phyloP scores from a whole-genome alignment of 441 rosid genomes.

The Brassica balearica region DNA sequence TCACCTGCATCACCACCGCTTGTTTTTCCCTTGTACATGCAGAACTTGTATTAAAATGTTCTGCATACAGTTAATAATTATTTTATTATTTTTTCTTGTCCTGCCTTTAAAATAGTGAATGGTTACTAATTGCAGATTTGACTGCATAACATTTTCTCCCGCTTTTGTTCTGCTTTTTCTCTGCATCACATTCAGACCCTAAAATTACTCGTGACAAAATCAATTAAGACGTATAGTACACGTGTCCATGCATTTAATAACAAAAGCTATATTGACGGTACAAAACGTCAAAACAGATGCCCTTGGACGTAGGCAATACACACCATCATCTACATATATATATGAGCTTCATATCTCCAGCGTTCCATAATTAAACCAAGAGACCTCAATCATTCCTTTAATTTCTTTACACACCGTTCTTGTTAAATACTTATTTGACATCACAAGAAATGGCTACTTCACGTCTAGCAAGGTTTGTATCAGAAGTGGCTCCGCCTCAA shows the following conservation, averaged over 20 bases:
- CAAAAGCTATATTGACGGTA: conserved; percentile 59
- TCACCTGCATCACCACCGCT: too few species aligned
- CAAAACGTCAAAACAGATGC: conserved; percentile 44
- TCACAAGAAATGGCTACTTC: conserved; percentile 10
- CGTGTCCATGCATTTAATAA: conserved; percentile 47
- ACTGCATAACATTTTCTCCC: too few species aligned
- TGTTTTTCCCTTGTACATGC: too few species aligned
- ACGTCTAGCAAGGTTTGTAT: conserved; percentile 17
- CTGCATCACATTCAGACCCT: too few species aligned
- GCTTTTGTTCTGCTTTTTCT: too few species aligned
- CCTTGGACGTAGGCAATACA: conserved; percentile 46
- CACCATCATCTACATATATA: conserved; percentile 49
- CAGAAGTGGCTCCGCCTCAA: conserved; percentile 90
- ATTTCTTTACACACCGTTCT: background rate
- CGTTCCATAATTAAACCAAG: background rate
- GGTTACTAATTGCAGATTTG: too few species aligned
- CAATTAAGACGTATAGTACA: conserved; percentile 14
- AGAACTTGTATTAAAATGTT: too few species aligned
- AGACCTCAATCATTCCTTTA: background rate
- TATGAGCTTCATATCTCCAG: conserved; percentile 5
- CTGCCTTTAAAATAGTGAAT: too few species aligned
- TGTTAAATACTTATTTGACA: background rate
- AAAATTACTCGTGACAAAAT: too few species aligned
- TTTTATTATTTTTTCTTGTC: too few species aligned
- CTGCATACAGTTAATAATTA: too few species aligned